phyloP scores from a whole-genome alignment of 768 basidiomycete genomes.

The Russula sp. region DNA sequence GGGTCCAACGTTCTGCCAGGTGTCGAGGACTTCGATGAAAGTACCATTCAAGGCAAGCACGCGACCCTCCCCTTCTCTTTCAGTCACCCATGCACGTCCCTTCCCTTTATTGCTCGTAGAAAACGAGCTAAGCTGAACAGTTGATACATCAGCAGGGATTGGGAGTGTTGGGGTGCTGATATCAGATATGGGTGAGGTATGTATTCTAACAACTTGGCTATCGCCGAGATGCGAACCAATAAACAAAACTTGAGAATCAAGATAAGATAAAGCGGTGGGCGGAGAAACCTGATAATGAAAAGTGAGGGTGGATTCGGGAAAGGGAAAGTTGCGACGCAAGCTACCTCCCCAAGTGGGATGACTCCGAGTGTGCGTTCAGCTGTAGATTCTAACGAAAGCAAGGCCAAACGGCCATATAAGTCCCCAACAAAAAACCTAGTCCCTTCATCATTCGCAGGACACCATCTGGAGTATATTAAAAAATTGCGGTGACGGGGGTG shows the following conservation, averaged over 20 bases:
- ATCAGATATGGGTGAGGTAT: slow-evolving; percentile 42
- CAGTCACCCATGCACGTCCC: slow-evolving; percentile 43
- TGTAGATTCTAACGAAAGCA: slow-evolving; percentile 53
- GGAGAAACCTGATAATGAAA: slow-evolving; percentile 55
- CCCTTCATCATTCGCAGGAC: slow-evolving; percentile 46
- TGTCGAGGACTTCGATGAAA: slow-evolving; percentile 59
- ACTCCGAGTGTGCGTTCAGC: slow-evolving; percentile 45
- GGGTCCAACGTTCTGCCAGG: slow-evolving; percentile 76
- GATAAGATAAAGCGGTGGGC: slow-evolving; percentile 65
- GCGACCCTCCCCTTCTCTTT: slow-evolving; percentile 35
- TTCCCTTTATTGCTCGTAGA: slow-evolving; percentile 38
- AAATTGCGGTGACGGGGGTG: background rate
- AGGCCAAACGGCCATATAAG: slow-evolving; percentile 61
- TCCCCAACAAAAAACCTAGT: slow-evolving; percentile 64
- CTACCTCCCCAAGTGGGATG: slow-evolving; percentile 70
- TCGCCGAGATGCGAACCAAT: slow-evolving; percentile 81
- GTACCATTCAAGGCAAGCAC: slow-evolving; percentile 45
- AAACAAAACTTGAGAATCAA: slow-evolving; percentile 67
- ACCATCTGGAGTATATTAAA: slow-evolving; percentile 44
- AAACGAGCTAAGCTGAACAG: slow-evolving; percentile 41
- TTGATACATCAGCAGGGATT: slow-evolving; percentile 49
- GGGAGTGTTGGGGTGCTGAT: slow-evolving; percentile 47
- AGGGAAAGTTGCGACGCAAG: background rate
- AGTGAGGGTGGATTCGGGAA: slow-evolving; percentile 17
- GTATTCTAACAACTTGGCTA: slow-evolving; percentile 70